Evolutionary conservation across 345 rosid genomes (phyloP).

Genomic region (Conringia planisiliqua): DNA sequence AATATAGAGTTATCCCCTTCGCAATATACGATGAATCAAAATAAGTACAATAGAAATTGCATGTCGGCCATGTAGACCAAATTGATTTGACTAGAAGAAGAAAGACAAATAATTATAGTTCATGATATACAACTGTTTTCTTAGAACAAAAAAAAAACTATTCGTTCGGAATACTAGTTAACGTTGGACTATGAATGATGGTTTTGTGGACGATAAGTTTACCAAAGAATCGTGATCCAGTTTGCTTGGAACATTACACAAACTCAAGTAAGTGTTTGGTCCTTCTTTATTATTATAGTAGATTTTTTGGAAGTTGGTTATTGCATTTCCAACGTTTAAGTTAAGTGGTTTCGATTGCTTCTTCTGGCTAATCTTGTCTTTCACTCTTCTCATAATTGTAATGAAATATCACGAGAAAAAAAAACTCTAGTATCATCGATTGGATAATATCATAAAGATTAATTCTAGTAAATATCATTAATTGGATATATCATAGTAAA

Average conservation of each 20-base stretch:
- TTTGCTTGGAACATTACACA: not conserved
- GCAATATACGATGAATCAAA: not conserved
- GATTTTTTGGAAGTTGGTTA: not conserved
- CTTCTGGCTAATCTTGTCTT: not conserved
- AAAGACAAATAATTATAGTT: not conserved
- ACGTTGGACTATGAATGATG: not conserved
- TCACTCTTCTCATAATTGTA: not conserved
- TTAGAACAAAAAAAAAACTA: not conserved
- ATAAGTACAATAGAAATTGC: not conserved
- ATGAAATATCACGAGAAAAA: not conserved
- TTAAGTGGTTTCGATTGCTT: not conserved
- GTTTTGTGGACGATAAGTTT: not conserved
- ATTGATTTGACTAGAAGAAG: not conserved
- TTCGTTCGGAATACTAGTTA: too few relatives aligned
- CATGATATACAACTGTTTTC: not conserved
- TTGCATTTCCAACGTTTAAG: not conserved
- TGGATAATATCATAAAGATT: too few relatives aligned
- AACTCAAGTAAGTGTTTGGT: not conserved
- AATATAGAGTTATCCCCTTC: not conserved
- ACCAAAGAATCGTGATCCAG: not conserved
- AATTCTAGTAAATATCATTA: not conserved
- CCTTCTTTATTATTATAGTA: not conserved
- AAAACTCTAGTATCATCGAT: not conserved
- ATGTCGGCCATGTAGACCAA: not conserved
- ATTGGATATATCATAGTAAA: not conserved